Base-by-base conservation (phyloP, 805 yeast species). In the Ogataea dorogensis region DNA sequence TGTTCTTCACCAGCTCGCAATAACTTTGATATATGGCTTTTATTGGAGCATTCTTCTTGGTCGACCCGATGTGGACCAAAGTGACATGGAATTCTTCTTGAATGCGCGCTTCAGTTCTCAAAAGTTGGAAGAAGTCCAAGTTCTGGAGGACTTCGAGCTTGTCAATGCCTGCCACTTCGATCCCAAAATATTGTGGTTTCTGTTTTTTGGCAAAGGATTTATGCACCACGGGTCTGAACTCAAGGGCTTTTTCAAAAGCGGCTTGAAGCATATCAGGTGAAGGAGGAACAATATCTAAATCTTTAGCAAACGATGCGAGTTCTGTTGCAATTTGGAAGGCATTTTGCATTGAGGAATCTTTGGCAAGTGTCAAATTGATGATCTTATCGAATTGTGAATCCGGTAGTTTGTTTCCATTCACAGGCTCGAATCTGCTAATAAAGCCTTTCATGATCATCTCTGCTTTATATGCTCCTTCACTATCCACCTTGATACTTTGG, bases 371-470 rank as follows among this genome's bases (percentile, higher is more conserved):
- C 34, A 93, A 59, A 36, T 81, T 63, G 15, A 93, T 75, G 2
- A 86, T 65, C 9, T 64, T 42, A 54, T 86, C 91, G 63, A 89
- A 91, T 23, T 55, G 46, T 8, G 65, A 60, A 47, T 89, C 96
- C 0, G 95, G 95, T 3, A 53, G 57, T 10, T 43, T 56, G 0
- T 44, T 36, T 1, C 62, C 40, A 40, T 73, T 62, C 2, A 86
- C 69, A 0, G 77, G 75, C 53, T 86, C 85, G 50, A 81, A 86
- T 38, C 93, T 64, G 5, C 67, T 67, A 30, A 85, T 65, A 51
- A 91, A 89, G 0, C 89, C 87, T 19, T 65, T 64, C 86, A 91
- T 77, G 20, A 93, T 81, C 14, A 68, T 71, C 21, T 66, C 59
- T 0, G 85, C 79, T 33, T 70, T 65, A 12, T 60, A 58, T 4